Percentiles rank a stretch among this genome's conserved stretches.
Conservation (phyloP, 2,329 filamentous ascomycete species). For the Aspergillus sp. region DNA sequence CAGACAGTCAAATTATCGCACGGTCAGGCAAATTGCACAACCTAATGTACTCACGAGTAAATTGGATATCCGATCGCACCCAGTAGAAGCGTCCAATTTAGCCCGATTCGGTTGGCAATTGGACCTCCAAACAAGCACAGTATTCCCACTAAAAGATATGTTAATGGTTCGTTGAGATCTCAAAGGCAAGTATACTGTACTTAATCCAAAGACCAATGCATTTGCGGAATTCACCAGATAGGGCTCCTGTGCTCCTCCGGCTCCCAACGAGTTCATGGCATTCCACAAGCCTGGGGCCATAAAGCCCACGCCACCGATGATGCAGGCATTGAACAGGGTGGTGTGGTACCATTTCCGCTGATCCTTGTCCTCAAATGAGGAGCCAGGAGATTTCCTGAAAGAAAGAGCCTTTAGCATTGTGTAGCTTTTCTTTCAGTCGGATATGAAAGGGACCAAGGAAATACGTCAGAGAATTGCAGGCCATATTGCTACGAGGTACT, state of each 20-base stretch:
- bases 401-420: neutral
- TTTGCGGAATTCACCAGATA: constrained; percentile 56
- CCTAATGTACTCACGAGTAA: constrained; percentile 16
- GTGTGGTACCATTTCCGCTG: constrained; percentile 47
- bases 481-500: neutral
- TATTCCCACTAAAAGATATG: constrained; percentile 28
- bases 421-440: neutral
- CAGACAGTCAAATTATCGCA: neutral
- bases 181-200: constrained; percentile 19
- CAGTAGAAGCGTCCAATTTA: constrained; percentile 44
- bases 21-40: neutral
- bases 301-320: constrained; percentile 55
- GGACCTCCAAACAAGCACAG: constrained; percentile 50
- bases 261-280: constrained; percentile 55
- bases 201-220: constrained; percentile 47
- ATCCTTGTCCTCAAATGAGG: neutral
- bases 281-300: constrained; percentile 51
- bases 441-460: neutral
- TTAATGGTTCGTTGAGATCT: neutral
- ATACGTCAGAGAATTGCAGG: no score
- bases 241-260: constrained; percentile 52
- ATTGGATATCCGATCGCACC: constrained; percentile 50
- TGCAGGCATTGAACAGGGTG: constrained; percentile 54
- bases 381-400: no score
- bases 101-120: constrained; percentile 50